Conservation (phyloP, 1,284 basidiomycete genomes). For the Irpex sp. region DNA sequence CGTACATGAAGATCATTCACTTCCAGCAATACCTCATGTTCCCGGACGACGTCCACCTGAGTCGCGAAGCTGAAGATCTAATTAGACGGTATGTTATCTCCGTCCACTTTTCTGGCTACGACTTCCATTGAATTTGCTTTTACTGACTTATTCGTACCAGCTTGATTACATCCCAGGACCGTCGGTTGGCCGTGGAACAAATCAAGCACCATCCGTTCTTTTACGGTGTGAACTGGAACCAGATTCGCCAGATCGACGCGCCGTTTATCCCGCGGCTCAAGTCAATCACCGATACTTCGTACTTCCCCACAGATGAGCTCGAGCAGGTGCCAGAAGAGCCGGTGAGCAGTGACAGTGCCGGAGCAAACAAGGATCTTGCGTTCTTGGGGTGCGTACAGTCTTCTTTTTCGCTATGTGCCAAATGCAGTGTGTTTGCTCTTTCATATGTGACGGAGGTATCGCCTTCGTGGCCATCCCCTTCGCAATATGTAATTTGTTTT, state of each 20-base stretch:
- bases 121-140: neutral
- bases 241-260: constrained; percentile 89
- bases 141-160: constrained; percentile 29
- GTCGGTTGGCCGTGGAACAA: constrained; percentile 80
- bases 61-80: constrained; percentile 89
- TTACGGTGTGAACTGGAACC: constrained; percentile 93
- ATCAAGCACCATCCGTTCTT: constrained; percentile 97
- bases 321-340: constrained; percentile 79
- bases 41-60: constrained; percentile 95
- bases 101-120: neutral
- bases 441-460: neutral
- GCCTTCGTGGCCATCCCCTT: neutral
- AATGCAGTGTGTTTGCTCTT: neutral
- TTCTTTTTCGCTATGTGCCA: neutral
- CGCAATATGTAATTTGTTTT: neutral
- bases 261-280: constrained; percentile 94
- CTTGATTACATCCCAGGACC: constrained; percentile 84
- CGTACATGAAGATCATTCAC: constrained; percentile 98
- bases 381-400: constrained; percentile 77
- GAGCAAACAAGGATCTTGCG: constrained; percentile 86
- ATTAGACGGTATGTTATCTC: constrained; percentile 62
- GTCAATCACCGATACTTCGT: constrained; percentile 92
- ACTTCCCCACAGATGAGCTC: constrained; percentile 97
- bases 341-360: constrained; percentile 63
- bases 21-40: constrained; percentile 91